These are phyloP conservation scores for Torulaspora globosa DNA, from an alignment of 1,139 yeast species.

Conservation along the genomic window DNA sequence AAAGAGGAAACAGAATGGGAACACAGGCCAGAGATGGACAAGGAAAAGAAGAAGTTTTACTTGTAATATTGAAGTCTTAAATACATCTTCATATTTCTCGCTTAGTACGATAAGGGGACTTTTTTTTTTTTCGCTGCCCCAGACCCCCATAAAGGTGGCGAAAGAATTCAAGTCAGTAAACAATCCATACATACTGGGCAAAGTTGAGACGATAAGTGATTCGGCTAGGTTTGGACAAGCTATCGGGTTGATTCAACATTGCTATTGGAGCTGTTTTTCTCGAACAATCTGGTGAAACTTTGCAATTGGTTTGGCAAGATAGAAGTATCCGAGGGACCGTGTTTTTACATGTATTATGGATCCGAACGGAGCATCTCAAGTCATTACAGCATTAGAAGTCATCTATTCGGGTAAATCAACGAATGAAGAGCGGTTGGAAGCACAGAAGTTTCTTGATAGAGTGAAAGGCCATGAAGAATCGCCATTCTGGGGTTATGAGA, in stretches of 20 bases:
- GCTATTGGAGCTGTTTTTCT: not conserved
- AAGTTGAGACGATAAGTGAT: not conserved
- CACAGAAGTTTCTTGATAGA: conserved; percentile 69
- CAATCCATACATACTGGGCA: not conserved
- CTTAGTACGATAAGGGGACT: conserved; percentile 14
- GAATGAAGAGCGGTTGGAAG: conserved; percentile 60
- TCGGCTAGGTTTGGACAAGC: not conserved
- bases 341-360: conserved; percentile 45
- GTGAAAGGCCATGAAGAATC: conserved; percentile 76
- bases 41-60: conserved; percentile 88
- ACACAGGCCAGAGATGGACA: conserved; percentile 92
- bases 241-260: not conserved
- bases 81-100: not conserved
- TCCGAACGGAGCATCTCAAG: conserved; percentile 59
- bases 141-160: conserved; percentile 11
- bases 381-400: conserved; percentile 70
- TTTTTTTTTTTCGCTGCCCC: conserved; percentile 1
- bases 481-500: conserved; percentile 89
- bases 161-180: conserved; percentile 2
- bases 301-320: conserved; percentile 1
- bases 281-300: not conserved
- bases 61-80: conserved; percentile 41
- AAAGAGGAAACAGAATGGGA: conserved; percentile 95
- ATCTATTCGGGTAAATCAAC: conserved; percentile 71
- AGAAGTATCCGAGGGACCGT: not conserved